A percentile compares a stretch with the other conserved stretches of the same genome.
phyloP scores from a whole-genome alignment of 495 filamentous ascomycete genomes.

The Mytilinidion resinicola region DNA sequence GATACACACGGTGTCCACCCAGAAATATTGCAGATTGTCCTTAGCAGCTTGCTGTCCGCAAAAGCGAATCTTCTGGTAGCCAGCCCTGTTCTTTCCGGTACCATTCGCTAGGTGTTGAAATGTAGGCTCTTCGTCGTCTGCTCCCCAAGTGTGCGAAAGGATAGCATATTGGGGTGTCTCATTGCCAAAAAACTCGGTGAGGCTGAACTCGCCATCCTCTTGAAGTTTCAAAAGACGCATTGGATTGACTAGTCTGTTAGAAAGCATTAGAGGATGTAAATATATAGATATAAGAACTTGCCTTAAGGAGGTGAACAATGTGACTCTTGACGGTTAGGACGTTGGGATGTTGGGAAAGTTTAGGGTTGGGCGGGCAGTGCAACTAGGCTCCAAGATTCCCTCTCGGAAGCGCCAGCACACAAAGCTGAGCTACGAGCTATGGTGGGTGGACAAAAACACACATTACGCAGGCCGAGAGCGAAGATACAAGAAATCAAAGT shows the following conservation, averaged over 20 bases:
- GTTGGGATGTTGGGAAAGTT: not conserved
- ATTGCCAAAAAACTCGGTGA: not conserved
- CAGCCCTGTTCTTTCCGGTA: not conserved
- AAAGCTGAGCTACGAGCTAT: too few relatives aligned
- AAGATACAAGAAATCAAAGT: too few relatives aligned
- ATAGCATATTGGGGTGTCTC: not conserved
- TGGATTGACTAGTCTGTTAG: not conserved
- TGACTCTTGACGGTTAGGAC: not conserved
- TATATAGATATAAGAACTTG: not conserved
- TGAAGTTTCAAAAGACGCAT: not conserved
- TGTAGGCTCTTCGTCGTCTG: not conserved
- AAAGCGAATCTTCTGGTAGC: not conserved
- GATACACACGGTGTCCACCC: too few relatives aligned
- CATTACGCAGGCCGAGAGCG: too few relatives aligned
- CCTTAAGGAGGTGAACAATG: not conserved
- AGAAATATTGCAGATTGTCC: not conserved
- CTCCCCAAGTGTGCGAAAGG: constrained; percentile 1
- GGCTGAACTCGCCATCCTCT: constrained; percentile 1
- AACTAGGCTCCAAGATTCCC: too few relatives aligned
- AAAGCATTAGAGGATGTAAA: not conserved
- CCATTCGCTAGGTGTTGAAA: not conserved
- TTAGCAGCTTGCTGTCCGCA: not conserved
- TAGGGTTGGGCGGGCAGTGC: not conserved
- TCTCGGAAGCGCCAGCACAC: too few relatives aligned
- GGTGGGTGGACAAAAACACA: too few relatives aligned